A percentile compares a stretch with the other conserved stretches of the same genome.
Evolutionary conservation across 2,329 filamentous ascomycete species (phyloP).

Genomic region (Penicillium sp.): DNA sequence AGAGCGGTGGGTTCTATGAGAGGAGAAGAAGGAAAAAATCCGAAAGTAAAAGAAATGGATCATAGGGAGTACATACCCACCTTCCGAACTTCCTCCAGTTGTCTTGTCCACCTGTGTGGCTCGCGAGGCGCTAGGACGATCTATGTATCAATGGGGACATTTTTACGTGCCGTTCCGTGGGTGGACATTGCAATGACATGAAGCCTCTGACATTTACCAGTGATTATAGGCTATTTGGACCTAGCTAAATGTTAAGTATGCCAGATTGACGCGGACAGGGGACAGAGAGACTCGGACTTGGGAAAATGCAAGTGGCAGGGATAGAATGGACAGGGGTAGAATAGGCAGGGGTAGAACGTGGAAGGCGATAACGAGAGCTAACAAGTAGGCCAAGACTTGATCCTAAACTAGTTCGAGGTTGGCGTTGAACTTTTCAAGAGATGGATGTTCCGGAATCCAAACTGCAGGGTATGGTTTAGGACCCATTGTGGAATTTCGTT

Average conservation of each 20-base stretch:
- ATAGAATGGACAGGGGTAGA: background rate
- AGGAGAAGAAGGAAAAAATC: background rate
- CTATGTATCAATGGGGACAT: constrained; percentile 15
- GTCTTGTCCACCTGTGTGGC: constrained; percentile 1
- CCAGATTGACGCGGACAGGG: background rate
- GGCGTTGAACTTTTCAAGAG: constrained; percentile 9
- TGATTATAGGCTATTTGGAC: background rate
- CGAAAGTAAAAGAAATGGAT: background rate
- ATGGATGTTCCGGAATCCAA: background rate
- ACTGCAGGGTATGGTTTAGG: background rate
- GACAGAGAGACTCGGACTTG: background rate
- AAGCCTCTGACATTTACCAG: background rate
- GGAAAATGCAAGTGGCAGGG: background rate
- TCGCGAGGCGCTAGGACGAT: constrained; percentile 13
- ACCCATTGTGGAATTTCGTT: constrained; percentile 1
- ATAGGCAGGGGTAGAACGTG: background rate
- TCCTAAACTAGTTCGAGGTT: constrained; percentile 7
- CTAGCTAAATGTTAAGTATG: background rate
- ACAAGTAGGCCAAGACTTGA: background rate
- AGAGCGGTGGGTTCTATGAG: background rate
- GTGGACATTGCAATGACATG: constrained; percentile 7
- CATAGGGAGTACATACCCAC: background rate
- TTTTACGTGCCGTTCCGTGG: constrained; percentile 15
- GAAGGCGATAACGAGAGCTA: background rate
- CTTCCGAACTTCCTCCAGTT: constrained; percentile 3